Conservation (phyloP, 1,284 basidiomycete species). For the Mycosarcoma mackinlayi region DNA sequence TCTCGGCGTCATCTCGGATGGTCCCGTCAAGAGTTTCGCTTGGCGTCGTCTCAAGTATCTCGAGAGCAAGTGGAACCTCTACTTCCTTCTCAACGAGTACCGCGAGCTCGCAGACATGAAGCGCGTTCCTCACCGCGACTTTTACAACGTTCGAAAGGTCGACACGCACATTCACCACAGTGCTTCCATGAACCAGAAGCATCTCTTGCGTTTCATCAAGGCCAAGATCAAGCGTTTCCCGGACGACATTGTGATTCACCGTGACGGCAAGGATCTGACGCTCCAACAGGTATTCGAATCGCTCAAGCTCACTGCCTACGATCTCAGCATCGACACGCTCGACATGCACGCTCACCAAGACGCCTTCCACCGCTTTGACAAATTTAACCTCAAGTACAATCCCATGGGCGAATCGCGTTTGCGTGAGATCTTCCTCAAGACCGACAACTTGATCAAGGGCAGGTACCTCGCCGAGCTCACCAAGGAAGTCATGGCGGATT, state of each 20-base stretch:
- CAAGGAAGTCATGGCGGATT: constrained; percentile 91
- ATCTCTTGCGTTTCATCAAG: constrained; percentile 98
- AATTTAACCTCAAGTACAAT: constrained; percentile 76
- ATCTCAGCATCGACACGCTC: constrained; percentile 96
- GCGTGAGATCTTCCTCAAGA: constrained; percentile 98
- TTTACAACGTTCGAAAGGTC: constrained; percentile 96
- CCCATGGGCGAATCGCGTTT: constrained; percentile 94
- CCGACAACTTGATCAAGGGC: constrained; percentile 82
- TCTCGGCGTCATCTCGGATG: constrained; percentile 78
- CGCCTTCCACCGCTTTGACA: constrained; percentile 95
- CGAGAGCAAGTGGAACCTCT: constrained; percentile 95
- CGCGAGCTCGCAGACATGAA: constrained; percentile 98
- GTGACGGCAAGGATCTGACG: constrained; percentile 89
- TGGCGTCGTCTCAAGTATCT: constrained; percentile 92
- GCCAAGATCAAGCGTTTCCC: constrained; percentile 89
- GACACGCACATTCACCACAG: constrained; percentile 99
- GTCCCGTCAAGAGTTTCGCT: constrained; percentile 95
- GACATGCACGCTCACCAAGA: constrained; percentile 99
- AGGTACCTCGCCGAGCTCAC: constrained; percentile 95
- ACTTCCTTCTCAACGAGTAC: constrained; percentile 90
- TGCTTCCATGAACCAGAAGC: constrained; percentile 99
- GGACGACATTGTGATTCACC: constrained; percentile 91
- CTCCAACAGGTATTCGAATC: constrained; percentile 94
- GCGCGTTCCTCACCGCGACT: constrained; percentile 80
- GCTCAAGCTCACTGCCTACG: constrained; percentile 93